Evolutionary conservation across 2,329 filamentous ascomycete species (phyloP), one percentile per base, ranked within the genome.

Genomic region (Pyricularia pennisetigena): DNA sequence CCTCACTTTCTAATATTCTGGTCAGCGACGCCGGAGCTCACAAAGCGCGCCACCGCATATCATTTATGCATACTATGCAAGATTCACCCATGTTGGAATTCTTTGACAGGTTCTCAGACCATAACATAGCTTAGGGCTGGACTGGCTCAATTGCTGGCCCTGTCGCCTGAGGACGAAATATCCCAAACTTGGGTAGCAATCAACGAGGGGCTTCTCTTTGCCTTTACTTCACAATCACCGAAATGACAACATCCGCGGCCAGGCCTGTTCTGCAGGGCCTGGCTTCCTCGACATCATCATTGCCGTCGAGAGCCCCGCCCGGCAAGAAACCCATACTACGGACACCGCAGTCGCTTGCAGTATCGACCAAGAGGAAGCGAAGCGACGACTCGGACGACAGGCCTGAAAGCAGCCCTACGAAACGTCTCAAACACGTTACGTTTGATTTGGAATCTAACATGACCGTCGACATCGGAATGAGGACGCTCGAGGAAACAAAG

Each of bases 381-480:
- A 74, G 79, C 59, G 79, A 79, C 68, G 79, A 81, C 69, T 74
- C 78, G 54, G 74, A 77, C 35, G 77, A 80, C 28, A 71, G 74
- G 14, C 74, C 77, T 16, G 78, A 80, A 66, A 83, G 78, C 72
- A 85, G 79, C 71, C 82, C 82, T 3, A 79, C 75, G 41, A 88
- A 88, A 74, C 81, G 84, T 54, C 83, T 82, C 70, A 86, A 83
- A 72, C 76, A 75, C 26, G 86, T 88, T 65, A 78, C 85, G 64
- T 87, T 88, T 71, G 85, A 87, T 77, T 81, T 87, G 70, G 82
- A 83, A 24, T 81, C 83, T 72, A 87, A 85, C 74, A 79, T 83
- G 69, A 82, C 86, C 7, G 82, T 85, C 76, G 84, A 85, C 72
- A 82, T 87, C 30, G 81, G 82, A 64, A 77, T 78, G 63, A 79